Conservation (phyloP, 2,329 filamentous ascomycete genomes). For the Verticillium nonalfalfae region DNA sequence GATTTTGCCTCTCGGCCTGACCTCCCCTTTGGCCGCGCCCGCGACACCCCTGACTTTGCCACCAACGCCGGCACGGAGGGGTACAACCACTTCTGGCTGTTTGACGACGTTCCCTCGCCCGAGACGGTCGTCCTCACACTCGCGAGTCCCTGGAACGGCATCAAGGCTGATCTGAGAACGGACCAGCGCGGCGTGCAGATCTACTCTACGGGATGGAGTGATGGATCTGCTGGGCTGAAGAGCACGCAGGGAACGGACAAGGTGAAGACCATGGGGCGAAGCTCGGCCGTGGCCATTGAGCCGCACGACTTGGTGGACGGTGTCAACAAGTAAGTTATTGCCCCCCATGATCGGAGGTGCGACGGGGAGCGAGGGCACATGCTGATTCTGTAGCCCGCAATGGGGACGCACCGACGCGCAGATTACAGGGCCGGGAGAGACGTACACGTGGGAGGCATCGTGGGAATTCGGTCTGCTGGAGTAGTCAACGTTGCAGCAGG, state of each 20-base stretch:
- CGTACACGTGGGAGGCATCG: constrained; percentile 35
- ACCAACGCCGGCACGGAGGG: constrained; percentile 61
- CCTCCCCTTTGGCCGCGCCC: constrained; percentile 53
- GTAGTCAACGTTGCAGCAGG: neutral
- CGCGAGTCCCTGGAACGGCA: constrained; percentile 57
- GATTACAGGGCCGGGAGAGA: constrained; percentile 32
- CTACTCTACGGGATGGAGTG: constrained; percentile 59
- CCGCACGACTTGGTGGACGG: constrained; percentile 73
- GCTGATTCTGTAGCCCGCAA: constrained; percentile 26
- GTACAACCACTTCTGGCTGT: constrained; percentile 58
- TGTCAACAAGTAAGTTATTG: constrained; percentile 55
- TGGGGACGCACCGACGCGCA: constrained; percentile 33
- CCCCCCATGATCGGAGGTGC: neutral
- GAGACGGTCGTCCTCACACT: constrained; percentile 44
- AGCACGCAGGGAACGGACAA: constrained; percentile 47
- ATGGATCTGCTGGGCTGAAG: constrained; percentile 46
- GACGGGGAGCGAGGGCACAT: neutral
- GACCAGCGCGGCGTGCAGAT: constrained; percentile 67
- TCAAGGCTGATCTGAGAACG: constrained; percentile 62
- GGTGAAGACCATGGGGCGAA: constrained; percentile 43
- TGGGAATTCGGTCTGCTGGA: constrained; percentile 31
- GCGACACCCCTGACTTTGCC: constrained; percentile 44
- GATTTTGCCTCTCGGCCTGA: constrained; percentile 60
- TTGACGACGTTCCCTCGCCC: constrained; percentile 29
- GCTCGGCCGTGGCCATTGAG: constrained; percentile 70